Evolutionary conservation across 73 alveolate genomes (phyloP).

Genomic region (Symbiodinium natans): DNA sequence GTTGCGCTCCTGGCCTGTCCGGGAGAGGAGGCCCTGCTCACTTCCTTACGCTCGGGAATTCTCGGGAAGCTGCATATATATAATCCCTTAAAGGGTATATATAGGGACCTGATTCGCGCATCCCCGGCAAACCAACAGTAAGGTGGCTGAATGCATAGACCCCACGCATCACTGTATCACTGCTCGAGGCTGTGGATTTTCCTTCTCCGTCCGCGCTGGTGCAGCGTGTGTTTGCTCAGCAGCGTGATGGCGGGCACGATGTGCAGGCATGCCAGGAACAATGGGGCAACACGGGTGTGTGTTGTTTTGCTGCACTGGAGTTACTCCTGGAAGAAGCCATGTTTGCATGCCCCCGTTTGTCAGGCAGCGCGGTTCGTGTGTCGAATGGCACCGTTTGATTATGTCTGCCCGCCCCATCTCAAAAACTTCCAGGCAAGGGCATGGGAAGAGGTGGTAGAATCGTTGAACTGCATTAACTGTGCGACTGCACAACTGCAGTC

Average conservation of each 20-base stretch:
- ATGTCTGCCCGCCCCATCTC: not conserved
- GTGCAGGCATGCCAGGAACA: not conserved
- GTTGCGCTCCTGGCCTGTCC: not conserved
- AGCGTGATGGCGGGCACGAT: not conserved
- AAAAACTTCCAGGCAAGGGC: not conserved
- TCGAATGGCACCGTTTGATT: not conserved
- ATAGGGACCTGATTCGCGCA: too few species aligned
- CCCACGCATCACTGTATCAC: not conserved
- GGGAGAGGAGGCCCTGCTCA: not conserved
- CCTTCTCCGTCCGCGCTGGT: not conserved
- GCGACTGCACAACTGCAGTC: not conserved
- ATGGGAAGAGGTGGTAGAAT: too few species aligned
- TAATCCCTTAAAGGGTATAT: too few species aligned
- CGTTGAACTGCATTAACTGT: too few species aligned
- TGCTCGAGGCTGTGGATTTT: not conserved
- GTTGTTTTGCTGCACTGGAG: too few species aligned
- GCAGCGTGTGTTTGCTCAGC: not conserved
- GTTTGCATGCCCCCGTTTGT: not conserved
- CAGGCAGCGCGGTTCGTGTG: not conserved
- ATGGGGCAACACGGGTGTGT: not conserved
- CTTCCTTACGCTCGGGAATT: not conserved
- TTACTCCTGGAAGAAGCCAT: too few species aligned
- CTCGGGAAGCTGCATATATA: too few species aligned
- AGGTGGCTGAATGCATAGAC: not conserved
- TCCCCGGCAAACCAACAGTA: too few species aligned